Base-by-base conservation (phyloP, 2,329 filamentous ascomycete species). In the Cytospora mali region DNA sequence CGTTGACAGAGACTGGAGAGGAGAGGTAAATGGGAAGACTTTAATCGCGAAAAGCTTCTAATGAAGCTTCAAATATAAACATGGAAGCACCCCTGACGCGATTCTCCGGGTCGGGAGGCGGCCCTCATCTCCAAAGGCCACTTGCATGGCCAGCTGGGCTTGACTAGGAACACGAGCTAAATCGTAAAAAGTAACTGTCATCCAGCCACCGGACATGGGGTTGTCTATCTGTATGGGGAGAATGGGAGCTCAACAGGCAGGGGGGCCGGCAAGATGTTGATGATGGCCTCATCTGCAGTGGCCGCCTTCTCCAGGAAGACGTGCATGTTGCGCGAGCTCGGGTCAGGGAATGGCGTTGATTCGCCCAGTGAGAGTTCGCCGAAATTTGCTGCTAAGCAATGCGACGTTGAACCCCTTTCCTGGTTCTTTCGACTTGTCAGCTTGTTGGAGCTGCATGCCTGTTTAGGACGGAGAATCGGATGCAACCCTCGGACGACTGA, bases 261-360 rank as follows among this genome's bases (percentile, higher is more conserved):
- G 39, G 58, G 58, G 35, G n/a, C n/a, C 48, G 46, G 58, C 28
- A 53, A 48, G 35, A 28, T 21, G 28, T 54, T 54, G 58, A 60
- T 60, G 58, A 60, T 60, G 58, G 58, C 58, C 58, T 60, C 58
- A 60, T 54, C 58, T 54, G 58, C 58, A 48, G 58, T 60, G 50
- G 18, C 25, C 50, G 10, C 49, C 48, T 53, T 27, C 49, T 29
- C 57, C 18, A 46, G 57, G 27, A 39, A 33, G 49, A 48, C n/a
- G 57, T 31, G 57, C 49, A 51, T 48, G 56, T 53, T 54, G 58
- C 23, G 42, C 58, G 27, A 60, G 16, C 14, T 42, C 58, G 39
- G 58, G n/a, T 54, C 52, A 52, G 50, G 21, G 21, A 54, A 42
- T 31, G 21, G 27, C 3, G 16, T 2, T 60, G 35, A 60, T 60